Evolutionary conservation across 805 yeast genomes (phyloP), one percentile per base, ranked within the genome.

Genomic region (Kodamaea jinghongensis): DNA sequence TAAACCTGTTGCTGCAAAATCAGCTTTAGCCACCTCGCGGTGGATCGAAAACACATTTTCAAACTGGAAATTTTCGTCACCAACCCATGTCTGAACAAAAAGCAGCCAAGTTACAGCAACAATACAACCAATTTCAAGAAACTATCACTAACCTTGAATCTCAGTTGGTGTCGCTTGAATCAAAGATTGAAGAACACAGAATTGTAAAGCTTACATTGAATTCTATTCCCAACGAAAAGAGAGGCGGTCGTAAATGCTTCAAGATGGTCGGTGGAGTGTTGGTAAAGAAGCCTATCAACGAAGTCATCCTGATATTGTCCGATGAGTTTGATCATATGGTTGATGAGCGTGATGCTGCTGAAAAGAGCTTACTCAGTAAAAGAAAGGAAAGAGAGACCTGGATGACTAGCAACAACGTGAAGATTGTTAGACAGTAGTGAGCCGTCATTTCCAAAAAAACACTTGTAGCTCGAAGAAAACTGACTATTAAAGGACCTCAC

Each of bases 251-350:
- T 45, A 81, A 82, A 56, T 88, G 97, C 55, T 89, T 80, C 65
- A 79, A 95, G 53, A 88, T 93, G 96, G 76, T 91, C 23, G 97
- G 96, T 17, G 95, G 96, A 7, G 96, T 90, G 3, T 71, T 91
- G 23, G 85, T 90, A 12, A 95, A 89, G 55, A 82, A 86, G 48
- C 73, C 81, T 3, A 93, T 88, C 4, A 81, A 73, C n/a, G 88
- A 86, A 29, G 93, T 90, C 3, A 62, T 74, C 17, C 82, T 81
- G 9, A 70, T 81, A 8, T 63, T 88, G 39, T 70, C 73, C 37
- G 68, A 76, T 17, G 88, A 85, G 49, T 53, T 70, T 15, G 59
- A 60, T 4, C 45, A 30, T 3, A 51, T 65, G 40, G 48, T 44
- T 16, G 44, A 42, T 4, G 52, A 57, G 34, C 56, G 52, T 30